Base-by-base conservation (phyloP, 192 early-diverging fungal genomes). In the Chytriomyces confervae region DNA sequence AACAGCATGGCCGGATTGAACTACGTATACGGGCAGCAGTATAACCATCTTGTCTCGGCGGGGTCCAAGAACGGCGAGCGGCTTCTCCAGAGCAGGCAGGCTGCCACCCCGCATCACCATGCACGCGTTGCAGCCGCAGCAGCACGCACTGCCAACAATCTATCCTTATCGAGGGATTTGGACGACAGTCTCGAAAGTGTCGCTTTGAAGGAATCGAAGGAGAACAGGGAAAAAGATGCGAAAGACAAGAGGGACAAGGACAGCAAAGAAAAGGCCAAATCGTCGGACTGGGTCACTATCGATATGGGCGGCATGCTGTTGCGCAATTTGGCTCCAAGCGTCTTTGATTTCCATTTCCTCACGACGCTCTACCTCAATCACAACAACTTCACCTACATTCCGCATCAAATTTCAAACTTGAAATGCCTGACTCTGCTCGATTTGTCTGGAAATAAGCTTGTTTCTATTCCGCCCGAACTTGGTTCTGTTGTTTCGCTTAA, bases 281-380 rank as follows among this genome's bases (percentile, higher is more conserved):
- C 27, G 10, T 27, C 71, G 51, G 20, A 88, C 62, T 99, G 97
- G 97, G 92, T 92, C 0, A 89, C 89, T 10, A 81, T 99, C 27
- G 97, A 99, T 80, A 80, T 99, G 69, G 96, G 96, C n/a, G 96
- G 97, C 43, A 97, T 99, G 95, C 91, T 86, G 5, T 89, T 99
- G 36, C 92, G 93, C 66, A 95, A 92, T 66, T 82, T 99, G 1
- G 88, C 90, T 20, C 75, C 84, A 46, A 86, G 89, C 50, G 79
- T 98, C 62, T 98, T 97, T 82, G 81, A 81, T 5, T 99, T 96
- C 82, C 66, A 73, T 3, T 98, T 98, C 81, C 85, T 99, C 61
- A 98, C 95, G 27, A 91, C 89, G 44, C 89, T 99, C 9, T 99
- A 97, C 75, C 85, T 99, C 81, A 98, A 96, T 81, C 95, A 99